These are phyloP conservation scores for Penicillium antarcticum DNA, from an alignment of 495 filamentous ascomycete species.

Conservation along the genomic window DNA sequence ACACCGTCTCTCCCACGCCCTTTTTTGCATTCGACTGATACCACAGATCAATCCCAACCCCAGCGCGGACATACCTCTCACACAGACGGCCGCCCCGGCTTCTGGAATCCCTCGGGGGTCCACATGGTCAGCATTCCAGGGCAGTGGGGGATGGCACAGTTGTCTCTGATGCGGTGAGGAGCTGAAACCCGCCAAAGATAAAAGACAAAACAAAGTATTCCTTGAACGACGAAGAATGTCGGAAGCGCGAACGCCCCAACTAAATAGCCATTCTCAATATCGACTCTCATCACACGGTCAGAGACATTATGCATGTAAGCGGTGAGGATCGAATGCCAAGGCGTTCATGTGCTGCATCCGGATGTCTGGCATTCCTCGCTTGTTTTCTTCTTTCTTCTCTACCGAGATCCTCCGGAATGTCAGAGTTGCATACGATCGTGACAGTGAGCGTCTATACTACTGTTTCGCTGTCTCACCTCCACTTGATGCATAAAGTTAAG, in stretches of 20 bases:
- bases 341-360: slow-evolving; percentile 5
- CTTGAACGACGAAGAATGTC: slow-evolving; percentile 1
- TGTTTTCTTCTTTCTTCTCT: neutral
- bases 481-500: neutral
- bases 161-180: slow-evolving; percentile 10
- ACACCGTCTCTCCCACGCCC: neutral
- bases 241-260: neutral
- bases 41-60: neutral
- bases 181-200: neutral
- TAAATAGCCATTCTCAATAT: slow-evolving; percentile 2
- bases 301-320: slow-evolving; percentile 1
- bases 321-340: slow-evolving; percentile 8
- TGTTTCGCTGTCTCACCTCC: too few species aligned
- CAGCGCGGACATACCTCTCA: slow-evolving; percentile 2
- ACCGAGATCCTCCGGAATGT: slow-evolving; percentile 4
- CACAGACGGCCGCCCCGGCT: neutral
- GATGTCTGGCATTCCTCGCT: slow-evolving; percentile 7
- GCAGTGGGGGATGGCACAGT: slow-evolving; percentile 4
- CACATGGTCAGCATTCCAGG: slow-evolving; percentile 15
- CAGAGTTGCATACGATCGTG: slow-evolving; percentile 1
- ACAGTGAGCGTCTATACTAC: neutral
- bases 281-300: neutral
- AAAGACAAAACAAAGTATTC: neutral
- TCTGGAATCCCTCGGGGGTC: slow-evolving; percentile 16
- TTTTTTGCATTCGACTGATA: neutral